A percentile compares a stretch with the other conserved stretches of the same genome.
phyloP scores from a whole-genome alignment of 208 protist species.

The Acanthamoeba castellanii region DNA sequence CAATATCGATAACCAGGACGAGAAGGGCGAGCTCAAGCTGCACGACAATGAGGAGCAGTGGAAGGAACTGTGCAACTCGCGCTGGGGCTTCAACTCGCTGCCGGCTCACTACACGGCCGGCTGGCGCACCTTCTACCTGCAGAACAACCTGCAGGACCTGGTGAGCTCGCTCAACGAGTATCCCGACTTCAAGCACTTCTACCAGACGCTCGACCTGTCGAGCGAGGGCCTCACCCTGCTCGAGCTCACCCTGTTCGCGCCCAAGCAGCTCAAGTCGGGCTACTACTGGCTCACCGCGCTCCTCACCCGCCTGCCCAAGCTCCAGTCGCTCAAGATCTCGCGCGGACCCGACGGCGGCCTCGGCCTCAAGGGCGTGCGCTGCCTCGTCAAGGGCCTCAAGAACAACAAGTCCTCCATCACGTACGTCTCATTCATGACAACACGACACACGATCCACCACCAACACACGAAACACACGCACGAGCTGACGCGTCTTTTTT shows the following conservation, averaged over 20 bases:
- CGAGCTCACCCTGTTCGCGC: constrained; percentile 57
- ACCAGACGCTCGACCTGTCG: constrained; percentile 54
- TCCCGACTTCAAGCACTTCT: constrained; percentile 63
- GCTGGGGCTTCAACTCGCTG: constrained; percentile 69
- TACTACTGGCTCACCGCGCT: constrained; percentile 59
- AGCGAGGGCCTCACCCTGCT: constrained; percentile 9
- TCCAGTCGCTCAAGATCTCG: constrained; percentile 49
- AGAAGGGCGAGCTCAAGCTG: constrained; percentile 9
- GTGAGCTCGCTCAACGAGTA: constrained; percentile 69
- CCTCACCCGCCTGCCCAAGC: constrained; percentile 34
- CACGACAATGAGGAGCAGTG: constrained; percentile 68
- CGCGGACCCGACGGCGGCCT: constrained; percentile 19
- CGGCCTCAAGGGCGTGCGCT: constrained; percentile 38
- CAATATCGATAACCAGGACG: background rate
- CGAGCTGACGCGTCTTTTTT: background rate
- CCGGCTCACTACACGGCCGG: constrained; percentile 12
- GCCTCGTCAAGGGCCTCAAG: constrained; percentile 73
- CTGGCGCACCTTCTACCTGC: constrained; percentile 60
- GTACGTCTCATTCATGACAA: background rate
- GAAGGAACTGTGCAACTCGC: constrained; percentile 62
- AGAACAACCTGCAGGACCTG: constrained; percentile 76
- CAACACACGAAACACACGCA: background rate
- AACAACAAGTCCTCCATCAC: constrained; percentile 29
- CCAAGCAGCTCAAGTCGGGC: constrained; percentile 67
- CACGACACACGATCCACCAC: background rate